These are phyloP conservation scores for Pythium biforme DNA, from an alignment of 352 stramenopile species.

Conservation along the genomic window DNA sequence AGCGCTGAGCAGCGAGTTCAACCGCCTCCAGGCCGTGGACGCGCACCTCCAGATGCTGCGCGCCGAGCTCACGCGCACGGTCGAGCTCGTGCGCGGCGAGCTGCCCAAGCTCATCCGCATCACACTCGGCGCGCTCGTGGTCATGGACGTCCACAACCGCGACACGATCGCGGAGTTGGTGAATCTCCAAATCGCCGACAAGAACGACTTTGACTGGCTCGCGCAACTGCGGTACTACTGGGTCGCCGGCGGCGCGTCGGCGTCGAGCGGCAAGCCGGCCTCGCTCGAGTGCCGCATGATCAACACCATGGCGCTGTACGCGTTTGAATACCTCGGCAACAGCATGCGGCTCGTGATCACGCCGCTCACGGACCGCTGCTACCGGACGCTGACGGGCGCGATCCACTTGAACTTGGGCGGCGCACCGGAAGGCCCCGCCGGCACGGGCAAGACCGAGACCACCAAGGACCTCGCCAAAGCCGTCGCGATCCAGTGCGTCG, in stretches of 20 bases:
- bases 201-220: constrained; percentile 93
- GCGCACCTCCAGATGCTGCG: constrained; percentile 68
- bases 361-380: constrained; percentile 95
- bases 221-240: constrained; percentile 93
- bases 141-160: constrained; percentile 96
- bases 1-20: constrained; percentile 38
- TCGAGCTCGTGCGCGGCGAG: constrained; percentile 91
- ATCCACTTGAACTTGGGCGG: constrained; percentile 96
- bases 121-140: constrained; percentile 89
- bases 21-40: constrained; percentile 41
- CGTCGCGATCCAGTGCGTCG: constrained; percentile 94
- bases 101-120: constrained; percentile 92
- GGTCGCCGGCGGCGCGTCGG: constrained; percentile 75
- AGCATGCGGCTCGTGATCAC: constrained; percentile 95
- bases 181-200: constrained; percentile 69
- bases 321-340: constrained; percentile 96
- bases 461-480: constrained; percentile 95
- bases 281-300: constrained; percentile 91
- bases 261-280: constrained; percentile 85
- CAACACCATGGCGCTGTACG: constrained; percentile 91
- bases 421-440: constrained; percentile 91
- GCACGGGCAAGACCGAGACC: constrained; percentile 95
- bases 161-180: constrained; percentile 92
- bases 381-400: constrained; percentile 94
- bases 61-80: constrained; percentile 83